Base-by-base conservation (phyloP, 768 basidiomycete species). In the Tylopilus plumbeoviolaceoides region DNA sequence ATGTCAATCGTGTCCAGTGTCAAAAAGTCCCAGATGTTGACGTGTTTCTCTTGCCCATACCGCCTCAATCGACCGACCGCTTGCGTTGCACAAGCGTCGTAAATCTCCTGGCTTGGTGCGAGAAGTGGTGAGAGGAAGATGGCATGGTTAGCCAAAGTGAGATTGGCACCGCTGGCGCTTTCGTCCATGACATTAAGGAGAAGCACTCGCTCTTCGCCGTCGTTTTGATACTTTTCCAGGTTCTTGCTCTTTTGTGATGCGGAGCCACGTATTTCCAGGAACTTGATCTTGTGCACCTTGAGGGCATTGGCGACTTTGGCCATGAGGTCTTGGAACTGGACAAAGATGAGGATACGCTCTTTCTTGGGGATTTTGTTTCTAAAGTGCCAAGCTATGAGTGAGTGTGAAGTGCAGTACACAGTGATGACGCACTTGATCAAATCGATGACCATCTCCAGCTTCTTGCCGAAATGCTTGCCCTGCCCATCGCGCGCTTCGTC, bases 251-350 rank as follows among this genome's bases (percentile, higher is more conserved):
- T 89, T 59, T 78, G 74, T 46, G 81, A 78, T 5, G 89, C 86
- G 5, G 81, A 79, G 39, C 93, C 92, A 53, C 81, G 83, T 70
- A 95, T 90, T 64, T 91, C 86, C 47, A 91, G 78, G 73, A 82
- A 91, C 40, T 78, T 76, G 62, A 97, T 82, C 41, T 82, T 79
- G 64, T 91, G 78, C 48, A 81, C 80, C 2, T 68, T 73, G 57
- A 98, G 79, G 0, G 92, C 91, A 56, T 92, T 88, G 8, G 84
- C 83, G 28, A 97, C 89, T 69, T 95, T 97, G 65, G 84, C 84
- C 81, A 89, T 91, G 53, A 98, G 78, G 71, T 97, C 94, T 6
- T 83, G 85, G 78, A 95, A 98, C 64, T 98, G 95, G n/a, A 95
- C 89, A 71, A 98, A 98, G 56, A 98, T 81, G 41, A 98, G 80